phyloP scores from a whole-genome alignment of 805 yeast species.

The Kockiozyma suomiensis region DNA sequence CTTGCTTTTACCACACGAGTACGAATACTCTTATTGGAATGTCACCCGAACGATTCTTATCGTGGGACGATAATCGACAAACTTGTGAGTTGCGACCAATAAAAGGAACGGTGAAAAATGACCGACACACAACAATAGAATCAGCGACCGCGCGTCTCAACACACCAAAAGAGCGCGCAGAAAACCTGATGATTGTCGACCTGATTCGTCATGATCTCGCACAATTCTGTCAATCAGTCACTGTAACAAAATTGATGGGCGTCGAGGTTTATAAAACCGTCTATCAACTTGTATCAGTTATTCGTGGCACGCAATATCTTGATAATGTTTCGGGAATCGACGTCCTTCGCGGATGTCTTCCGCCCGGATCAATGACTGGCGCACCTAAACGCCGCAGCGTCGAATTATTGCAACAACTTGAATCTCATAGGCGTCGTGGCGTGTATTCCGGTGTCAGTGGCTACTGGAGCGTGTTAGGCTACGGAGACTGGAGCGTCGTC shows the following conservation, averaged over 20 bases:
- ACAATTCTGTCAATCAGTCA: constrained; percentile 63
- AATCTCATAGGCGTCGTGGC: constrained; percentile 61
- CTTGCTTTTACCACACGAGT: constrained; percentile 73
- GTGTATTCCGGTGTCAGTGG: constrained; percentile 94
- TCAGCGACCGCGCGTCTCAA: constrained; percentile 12
- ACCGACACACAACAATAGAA: constrained; percentile 40
- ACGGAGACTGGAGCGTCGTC: constrained; percentile 94
- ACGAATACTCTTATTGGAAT: constrained; percentile 72
- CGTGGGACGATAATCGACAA: constrained; percentile 60
- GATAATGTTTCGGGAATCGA: constrained; percentile 68
- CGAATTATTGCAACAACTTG: constrained; percentile 69
- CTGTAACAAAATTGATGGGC: constrained; percentile 77
- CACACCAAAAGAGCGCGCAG: constrained; percentile 81
- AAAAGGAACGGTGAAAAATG: constrained; percentile 88
- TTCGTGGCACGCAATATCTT: constrained; percentile 60
- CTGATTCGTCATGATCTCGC: constrained; percentile 88
- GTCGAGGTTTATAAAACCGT: constrained; percentile 93
- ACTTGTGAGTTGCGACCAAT: constrained; percentile 86
- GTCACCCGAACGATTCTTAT: constrained; percentile 90
- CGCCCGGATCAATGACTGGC: constrained; percentile 99
- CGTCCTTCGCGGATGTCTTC: constrained; percentile 72
- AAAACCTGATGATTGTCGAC: constrained; percentile 95
- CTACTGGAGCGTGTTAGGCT: constrained; percentile 85
- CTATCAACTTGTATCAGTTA: constrained; percentile 87
- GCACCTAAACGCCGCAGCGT: constrained; percentile 96